These are phyloP conservation scores for Suhomyces maxii DNA, from an alignment of 1,139 yeast species.

Conservation along the genomic window DNA sequence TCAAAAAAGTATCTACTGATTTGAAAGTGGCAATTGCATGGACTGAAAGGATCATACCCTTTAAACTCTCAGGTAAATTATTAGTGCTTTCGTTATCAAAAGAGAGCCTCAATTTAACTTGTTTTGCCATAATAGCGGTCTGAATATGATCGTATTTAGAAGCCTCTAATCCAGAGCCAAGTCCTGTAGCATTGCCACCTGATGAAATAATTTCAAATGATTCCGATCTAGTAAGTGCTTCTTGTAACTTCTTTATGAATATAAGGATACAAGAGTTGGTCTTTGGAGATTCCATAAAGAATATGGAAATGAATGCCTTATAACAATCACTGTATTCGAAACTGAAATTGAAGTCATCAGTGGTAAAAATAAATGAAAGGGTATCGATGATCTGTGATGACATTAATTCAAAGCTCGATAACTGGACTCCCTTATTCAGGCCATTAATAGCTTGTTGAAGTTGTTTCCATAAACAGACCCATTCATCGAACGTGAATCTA, in stretches of 20 bases:
- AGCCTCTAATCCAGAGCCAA: conserved; percentile 3
- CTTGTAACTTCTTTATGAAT: conserved; percentile 63
- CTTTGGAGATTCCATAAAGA: conserved; percentile 31
- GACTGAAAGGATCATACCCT: conserved; percentile 59
- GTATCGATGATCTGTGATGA: conserved; percentile 64
- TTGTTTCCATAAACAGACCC: conserved; percentile 50
- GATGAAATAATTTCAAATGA: conserved; percentile 69
- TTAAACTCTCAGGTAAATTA: conserved; percentile 31
- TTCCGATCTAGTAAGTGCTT: conserved; percentile 73
- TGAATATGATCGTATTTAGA: conserved; percentile 20
- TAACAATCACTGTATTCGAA: conserved; percentile 30
- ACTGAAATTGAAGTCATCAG: conserved; percentile 24
- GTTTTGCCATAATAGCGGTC: conserved; percentile 70
- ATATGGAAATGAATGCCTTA: conserved; percentile 49
- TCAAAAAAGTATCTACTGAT: conserved; percentile 66
- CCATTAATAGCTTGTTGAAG: conserved; percentile 34
- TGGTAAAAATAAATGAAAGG: conserved; percentile 43
- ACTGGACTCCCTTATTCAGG: conserved; percentile 15
- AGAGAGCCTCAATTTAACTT: conserved; percentile 58
- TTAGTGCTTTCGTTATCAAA: conserved; percentile 27
- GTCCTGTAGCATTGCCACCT: conserved; percentile 27
- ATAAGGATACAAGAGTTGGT: conserved; percentile 35
- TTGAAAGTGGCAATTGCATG: conserved; percentile 88
- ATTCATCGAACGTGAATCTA: conserved; percentile 29
- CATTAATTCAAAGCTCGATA: conserved; percentile 76